Evolutionary conservation across 352 stramenopile species (phyloP), one percentile per base, ranked within the genome.

Genomic region (Halophytophthora batemanensis): DNA sequence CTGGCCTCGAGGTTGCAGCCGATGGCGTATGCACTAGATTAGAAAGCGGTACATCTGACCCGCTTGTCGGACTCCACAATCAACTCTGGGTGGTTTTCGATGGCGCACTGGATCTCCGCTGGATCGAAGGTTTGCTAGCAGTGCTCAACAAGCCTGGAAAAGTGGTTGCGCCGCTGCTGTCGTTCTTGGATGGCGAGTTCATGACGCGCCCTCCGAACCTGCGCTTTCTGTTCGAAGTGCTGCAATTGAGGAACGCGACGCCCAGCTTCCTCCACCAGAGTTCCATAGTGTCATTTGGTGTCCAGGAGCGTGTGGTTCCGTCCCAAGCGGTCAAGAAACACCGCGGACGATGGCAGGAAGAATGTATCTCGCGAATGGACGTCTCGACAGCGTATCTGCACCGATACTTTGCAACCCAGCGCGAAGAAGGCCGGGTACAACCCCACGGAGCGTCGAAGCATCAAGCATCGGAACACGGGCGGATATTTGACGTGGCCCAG

Each of bases 171-270:
- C 14, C 40, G 0, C 13, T 73, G 7, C 12, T 80, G 1, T 41
- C 45, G 8, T 80, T 84, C 17, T 15, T 69, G 14, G 66, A 78
- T 29, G 67, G 72, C 3, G 70, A 73, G 38, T 75, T 80, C 48
- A 82, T 86, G 71, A 84, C 71, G 0, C 34, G 84, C 1, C 75
- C 80, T 1, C 74, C 78, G 2, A 87, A 88, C 19, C 21, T 92
- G 13, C 77, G 68, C 0, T 71, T 92, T 21, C 1, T 84, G 0
- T 89, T 90, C 25, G 82, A 92, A 48, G 66, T 74, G 0, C 39
- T 79, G 10, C 54, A 61, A 2, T 49, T 86, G 18, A 33, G 48
- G 0, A 25, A 77, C 33, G 73, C 62, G 0, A 75, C 70, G 2
- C 73, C 75, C 0, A 51, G 19, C 7, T 51, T 80, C 19, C 34